Base-by-base conservation (phyloP, 2,329 filamentous ascomycete genomes). In the Pseudogymnoascus sp. region DNA sequence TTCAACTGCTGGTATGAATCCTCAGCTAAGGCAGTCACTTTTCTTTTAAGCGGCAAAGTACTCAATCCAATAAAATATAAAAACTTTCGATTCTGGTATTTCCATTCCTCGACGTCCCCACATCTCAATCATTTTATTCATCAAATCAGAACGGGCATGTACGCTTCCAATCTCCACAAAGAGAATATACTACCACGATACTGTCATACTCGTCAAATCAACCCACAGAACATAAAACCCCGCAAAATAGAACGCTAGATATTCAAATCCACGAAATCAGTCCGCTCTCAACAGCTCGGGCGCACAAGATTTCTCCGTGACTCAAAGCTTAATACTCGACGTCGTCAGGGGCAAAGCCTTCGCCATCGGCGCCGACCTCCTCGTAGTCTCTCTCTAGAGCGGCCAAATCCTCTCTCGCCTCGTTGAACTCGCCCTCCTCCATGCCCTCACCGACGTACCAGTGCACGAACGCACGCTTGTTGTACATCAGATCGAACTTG, bases 361-460 rank as follows among this genome's bases (percentile, higher is more conserved):
- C 84, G 63, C 70, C 73, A 72, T 87, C 84, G 65, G 76, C 78
- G 63, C 83, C 84, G 68, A 87, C 84, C 75, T 87, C 84, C 72
- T 85, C 84, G 68, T 87, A 87, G 69, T 87, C 84, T 73, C 83
- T 84, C 76, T 87, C 85, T 59, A 88, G 74, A 33, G 85, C 85
- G 59, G 85, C 85, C 65, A 88, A 75, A 73, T 88, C 85, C 75
- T 88, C 85, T 70, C 85, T 79, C 40, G 85, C 85, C 72, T 88
- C 85, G 31, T 79, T 82, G 76, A 88, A 88, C 72, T 88, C 85
- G 67, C 85, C 85, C 73, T 88, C 85, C 75, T 88, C 85, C 85
- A 88, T 88, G 74, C 85, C 85, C 74, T 88, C 85, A 67, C 85
- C 85, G 63, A 88, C 85, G 69, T 88, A 88, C 85, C 85, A 88